phyloP scores from a whole-genome alignment of 768 basidiomycete species.

The Russula compacta region DNA sequence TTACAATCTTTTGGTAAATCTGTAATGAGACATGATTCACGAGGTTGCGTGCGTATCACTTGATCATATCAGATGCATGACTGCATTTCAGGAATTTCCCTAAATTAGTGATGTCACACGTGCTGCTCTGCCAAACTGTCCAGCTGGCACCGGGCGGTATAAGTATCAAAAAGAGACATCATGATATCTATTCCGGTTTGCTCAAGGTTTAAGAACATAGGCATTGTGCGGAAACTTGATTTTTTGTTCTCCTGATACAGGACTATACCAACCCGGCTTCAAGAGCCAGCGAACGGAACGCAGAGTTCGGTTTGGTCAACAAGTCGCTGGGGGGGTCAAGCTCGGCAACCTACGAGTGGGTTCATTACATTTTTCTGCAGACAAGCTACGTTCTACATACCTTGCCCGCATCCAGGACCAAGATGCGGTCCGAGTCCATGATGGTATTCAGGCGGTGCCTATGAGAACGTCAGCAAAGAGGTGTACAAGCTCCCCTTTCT shows the following conservation, averaged over 20 bases:
- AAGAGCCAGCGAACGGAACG: conserved; percentile 54
- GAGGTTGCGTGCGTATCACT: too few species aligned
- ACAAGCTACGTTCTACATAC: conserved; percentile 29
- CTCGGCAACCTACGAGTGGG: conserved; percentile 50
- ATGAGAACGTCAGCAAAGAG: not conserved
- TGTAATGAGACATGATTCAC: too few species aligned
- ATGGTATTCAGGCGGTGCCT: conserved; percentile 82
- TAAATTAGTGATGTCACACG: too few species aligned
- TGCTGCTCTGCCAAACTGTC: too few species aligned
- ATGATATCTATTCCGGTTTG: not conserved
- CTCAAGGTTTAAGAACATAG: not conserved
- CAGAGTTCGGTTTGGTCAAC: conserved; percentile 45
- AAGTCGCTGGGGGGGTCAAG: conserved; percentile 63
- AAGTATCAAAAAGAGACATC: too few species aligned
- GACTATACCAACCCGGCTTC: conserved; percentile 46
- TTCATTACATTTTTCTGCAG: not conserved
- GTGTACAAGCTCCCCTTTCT: not conserved
- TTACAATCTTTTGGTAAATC: too few species aligned
- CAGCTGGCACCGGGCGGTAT: too few species aligned
- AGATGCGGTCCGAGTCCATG: conserved; percentile 66
- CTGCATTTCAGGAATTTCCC: too few species aligned
- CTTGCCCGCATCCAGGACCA: conserved; percentile 76
- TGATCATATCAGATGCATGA: too few species aligned
- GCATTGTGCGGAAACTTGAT: too few species aligned
- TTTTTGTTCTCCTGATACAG: not conserved